Evolutionary conservation across 2,329 filamentous ascomycete species (phyloP).

Genomic region (Drechslerella coelobrocha): DNA sequence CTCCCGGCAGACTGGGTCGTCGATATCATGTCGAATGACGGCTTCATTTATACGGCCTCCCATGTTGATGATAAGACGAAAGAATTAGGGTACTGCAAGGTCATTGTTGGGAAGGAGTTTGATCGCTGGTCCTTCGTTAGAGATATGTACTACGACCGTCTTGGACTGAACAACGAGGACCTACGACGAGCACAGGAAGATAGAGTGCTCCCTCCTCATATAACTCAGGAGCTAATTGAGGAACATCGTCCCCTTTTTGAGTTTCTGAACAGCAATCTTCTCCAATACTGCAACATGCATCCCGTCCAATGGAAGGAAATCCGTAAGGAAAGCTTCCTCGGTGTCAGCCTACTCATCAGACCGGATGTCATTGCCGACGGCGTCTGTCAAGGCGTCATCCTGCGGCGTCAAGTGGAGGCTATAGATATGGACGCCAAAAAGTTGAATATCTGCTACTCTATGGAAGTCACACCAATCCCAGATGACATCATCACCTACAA

Average conservation of each 20-base stretch:
- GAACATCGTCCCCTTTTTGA: slow-evolving; percentile 28
- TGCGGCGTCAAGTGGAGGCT: slow-evolving; percentile 24
- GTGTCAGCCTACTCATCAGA: slow-evolving; percentile 5
- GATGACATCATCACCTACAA: slow-evolving; percentile 9
- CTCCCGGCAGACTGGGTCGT: slow-evolving; percentile 31
- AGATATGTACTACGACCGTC: slow-evolving; percentile 38
- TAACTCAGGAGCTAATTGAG: slow-evolving; percentile 24
- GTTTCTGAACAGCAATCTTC: slow-evolving; percentile 21
- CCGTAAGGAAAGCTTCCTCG: slow-evolving; percentile 21
- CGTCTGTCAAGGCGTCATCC: slow-evolving; percentile 29
- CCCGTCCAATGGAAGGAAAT: slow-evolving; percentile 38
- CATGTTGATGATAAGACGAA: slow-evolving; percentile 13
- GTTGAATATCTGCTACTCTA: slow-evolving; percentile 21
- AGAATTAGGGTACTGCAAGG: slow-evolving; percentile 25
- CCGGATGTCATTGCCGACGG: slow-evolving; percentile 24
- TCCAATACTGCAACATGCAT: slow-evolving; percentile 37
- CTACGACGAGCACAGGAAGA: slow-evolving; percentile 5
- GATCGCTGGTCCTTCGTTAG: slow-evolving; percentile 30
- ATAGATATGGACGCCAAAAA: neutral
- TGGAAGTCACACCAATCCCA: neutral
- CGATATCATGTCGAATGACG: slow-evolving; percentile 27
- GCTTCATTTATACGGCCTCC: slow-evolving; percentile 22
- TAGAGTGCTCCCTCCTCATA: slow-evolving; percentile 19
- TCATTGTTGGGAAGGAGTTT: slow-evolving; percentile 35
- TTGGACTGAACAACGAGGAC: slow-evolving; percentile 11